phyloP scores from a whole-genome alignment of 148 eudicot species.

The Arctostaphylos glauca region DNA sequence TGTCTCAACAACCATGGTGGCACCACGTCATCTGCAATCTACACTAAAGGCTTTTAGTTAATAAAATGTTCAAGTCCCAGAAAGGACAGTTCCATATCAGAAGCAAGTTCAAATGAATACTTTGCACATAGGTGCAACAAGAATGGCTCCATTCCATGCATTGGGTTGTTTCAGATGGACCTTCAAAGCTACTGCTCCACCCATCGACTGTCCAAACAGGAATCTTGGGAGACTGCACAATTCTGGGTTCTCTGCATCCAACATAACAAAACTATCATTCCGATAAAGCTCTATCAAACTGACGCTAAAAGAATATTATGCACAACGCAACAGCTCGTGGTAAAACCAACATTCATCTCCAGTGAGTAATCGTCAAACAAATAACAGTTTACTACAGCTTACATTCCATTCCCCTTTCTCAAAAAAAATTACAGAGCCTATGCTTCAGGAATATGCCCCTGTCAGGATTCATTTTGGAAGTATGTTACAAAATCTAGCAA shows the following conservation, averaged over 20 bases:
- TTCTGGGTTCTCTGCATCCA: conserved; percentile 64
- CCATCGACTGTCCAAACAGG: conserved; percentile 92
- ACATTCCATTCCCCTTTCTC: background rate
- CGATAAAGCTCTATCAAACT: background rate
- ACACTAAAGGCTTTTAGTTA: conserved; percentile 14
- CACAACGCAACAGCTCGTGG: background rate
- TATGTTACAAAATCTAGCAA: background rate
- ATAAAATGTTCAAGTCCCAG: conserved; percentile 6
- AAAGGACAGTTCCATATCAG: background rate
- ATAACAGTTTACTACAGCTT: background rate
- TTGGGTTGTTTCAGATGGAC: conserved; percentile 82
- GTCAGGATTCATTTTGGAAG: background rate
- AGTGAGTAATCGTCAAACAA: background rate
- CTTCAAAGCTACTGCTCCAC: conserved; percentile 93
- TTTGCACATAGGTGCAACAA: conserved; percentile 98
- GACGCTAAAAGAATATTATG: background rate
- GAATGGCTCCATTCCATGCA: conserved; percentile 87
- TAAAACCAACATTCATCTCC: background rate
- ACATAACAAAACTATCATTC: background rate
- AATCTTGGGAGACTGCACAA: conserved; percentile 55
- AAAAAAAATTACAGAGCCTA: background rate
- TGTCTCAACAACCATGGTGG: conserved; percentile 71
- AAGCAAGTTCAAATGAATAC: conserved; percentile 37
- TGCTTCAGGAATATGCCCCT: background rate
- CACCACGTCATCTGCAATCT: conserved; percentile 95